These are phyloP conservation scores for Prunus salicina DNA, from an alignment of 306 rosid genomes.

Conservation along the genomic window DNA sequence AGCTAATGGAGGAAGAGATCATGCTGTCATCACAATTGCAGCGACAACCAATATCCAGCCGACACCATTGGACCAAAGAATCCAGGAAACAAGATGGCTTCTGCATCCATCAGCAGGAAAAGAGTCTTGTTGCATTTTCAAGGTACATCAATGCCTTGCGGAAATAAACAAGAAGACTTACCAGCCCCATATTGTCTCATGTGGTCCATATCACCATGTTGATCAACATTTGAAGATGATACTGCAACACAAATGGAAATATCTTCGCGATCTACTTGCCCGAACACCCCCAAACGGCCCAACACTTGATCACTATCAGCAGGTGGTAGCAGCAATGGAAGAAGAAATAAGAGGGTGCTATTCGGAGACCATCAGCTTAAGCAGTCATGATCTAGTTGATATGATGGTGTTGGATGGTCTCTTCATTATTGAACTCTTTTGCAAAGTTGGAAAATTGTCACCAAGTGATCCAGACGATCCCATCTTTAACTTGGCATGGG, in stretches of 20 bases:
- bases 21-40: neutral
- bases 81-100: neutral
- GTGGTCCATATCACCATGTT: constrained; percentile 53
- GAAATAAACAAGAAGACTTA: constrained; percentile 42
- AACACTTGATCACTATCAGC: neutral
- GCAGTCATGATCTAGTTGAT: constrained; percentile 34
- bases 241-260: constrained; percentile 54
- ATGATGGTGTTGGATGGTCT: constrained; percentile 66
- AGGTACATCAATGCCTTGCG: constrained; percentile 33
- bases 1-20: no score
- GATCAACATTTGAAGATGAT: constrained; percentile 40
- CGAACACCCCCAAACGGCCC: constrained; percentile 17
- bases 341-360: constrained; percentile 41
- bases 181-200: constrained; percentile 53
- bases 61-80: neutral
- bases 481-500: constrained; percentile 37
- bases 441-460: constrained; percentile 26
- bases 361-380: constrained; percentile 31
- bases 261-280: constrained; percentile 31
- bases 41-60: neutral
- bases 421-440: constrained; percentile 49
- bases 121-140: constrained; percentile 40
- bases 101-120: constrained; percentile 30
- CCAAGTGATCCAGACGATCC: constrained; percentile 37
- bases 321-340: constrained; percentile 28